Evolutionary conservation across 768 basidiomycete species (phyloP), one percentile per base, ranked within the genome.

Genomic region (Trametes cubensis): DNA sequence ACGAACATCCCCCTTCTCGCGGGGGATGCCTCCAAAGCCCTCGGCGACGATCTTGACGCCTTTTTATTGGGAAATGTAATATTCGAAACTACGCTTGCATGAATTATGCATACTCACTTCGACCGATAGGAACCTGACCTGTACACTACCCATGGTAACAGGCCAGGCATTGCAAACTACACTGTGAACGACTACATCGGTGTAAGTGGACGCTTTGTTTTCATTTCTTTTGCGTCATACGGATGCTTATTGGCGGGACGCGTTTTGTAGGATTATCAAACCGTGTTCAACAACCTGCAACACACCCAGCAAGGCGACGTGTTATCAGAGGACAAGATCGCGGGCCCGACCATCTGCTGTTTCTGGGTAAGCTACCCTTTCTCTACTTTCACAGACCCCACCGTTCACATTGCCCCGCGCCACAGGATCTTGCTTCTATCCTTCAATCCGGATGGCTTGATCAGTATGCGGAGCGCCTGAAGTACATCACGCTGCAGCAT

Each of bases 71-170:
- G 83, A 56, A 85, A 85, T 69, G 82, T 81, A 61, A 3, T 74
- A 15, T n/a, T 4, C 41, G n/a, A 21, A n/a, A 2, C 18, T 7
- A 14, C 15, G 1, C 44, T 6, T 15, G 18, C 34, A 3, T 23
- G 6, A 28, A 18, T 38, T 20, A 13, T 25, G 20, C n/a, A 28
- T 34, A 23, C 51, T 61, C 42, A 53, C 18, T 15, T 30, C 18
- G 14, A 7, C 2, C 28, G 23, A 61, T 7, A 82, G 81, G 83
- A 84, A 70, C 87, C 87, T 42, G 87, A 89, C 73, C 75, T 88
- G 55, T 89, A 84, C 67, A 73, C 77, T 0, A 50, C 42, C 4
- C 83, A 84, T 60, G 69, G 71, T 1, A 62, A 79, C 60, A 74
- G 82, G 30, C 77, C 80, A 1, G 68, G 70, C 39, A 66, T 80